Conservation (phyloP, 306 rosid species). For the Calophaca sinica region DNA sequence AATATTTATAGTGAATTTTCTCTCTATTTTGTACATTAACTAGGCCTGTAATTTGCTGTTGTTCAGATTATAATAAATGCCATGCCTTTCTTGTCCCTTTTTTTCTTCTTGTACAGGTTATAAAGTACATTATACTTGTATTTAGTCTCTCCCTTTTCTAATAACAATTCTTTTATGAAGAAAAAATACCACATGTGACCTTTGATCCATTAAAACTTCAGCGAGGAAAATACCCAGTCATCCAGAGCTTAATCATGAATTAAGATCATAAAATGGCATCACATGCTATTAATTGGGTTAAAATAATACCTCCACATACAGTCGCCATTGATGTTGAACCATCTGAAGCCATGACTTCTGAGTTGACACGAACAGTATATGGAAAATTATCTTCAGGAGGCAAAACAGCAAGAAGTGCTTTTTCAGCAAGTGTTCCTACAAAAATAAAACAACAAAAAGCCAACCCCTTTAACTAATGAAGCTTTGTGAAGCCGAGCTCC, state of each 20-base stretch:
- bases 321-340: constrained; percentile 99
- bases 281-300: constrained; percentile 4
- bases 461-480: not conserved
- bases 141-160: constrained; percentile 16
- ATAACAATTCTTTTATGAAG: not conserved
- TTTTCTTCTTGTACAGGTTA: constrained; percentile 24
- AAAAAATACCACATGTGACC: not conserved
- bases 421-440: constrained; percentile 96
- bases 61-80: constrained; percentile 7
- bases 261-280: constrained; percentile 19
- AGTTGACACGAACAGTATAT: constrained; percentile 82
- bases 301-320: constrained; percentile 88
- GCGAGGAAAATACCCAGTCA: constrained; percentile 7
- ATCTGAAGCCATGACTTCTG: constrained; percentile 98
- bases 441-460: constrained; percentile 37
- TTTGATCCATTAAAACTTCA: constrained; percentile 23
- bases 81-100: constrained; percentile 19
- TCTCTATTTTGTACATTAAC: not conserved
- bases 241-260: constrained; percentile 26
- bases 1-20: constrained; percentile 26
- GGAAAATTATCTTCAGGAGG: constrained; percentile 93
- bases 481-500: constrained; percentile 23
- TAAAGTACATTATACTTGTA: constrained; percentile 16
- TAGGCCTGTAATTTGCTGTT: not conserved
- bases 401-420: constrained; percentile 92